Conservation (phyloP, 257 asterid genomes). For the Schizonepeta tenuifolia region DNA sequence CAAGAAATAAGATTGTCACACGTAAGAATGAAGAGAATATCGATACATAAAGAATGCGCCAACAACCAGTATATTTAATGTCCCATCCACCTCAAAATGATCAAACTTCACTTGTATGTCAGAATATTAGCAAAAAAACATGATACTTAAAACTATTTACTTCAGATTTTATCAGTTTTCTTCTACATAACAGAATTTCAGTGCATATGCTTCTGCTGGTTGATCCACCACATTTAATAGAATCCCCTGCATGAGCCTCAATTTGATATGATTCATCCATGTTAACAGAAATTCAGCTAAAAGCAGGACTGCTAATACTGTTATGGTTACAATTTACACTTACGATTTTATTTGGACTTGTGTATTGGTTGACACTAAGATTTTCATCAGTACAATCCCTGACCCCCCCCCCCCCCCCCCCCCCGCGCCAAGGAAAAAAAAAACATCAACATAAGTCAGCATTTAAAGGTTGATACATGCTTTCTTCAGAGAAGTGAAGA, state of each 20-base stretch:
- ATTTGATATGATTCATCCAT: too few relatives aligned
- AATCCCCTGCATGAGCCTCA: too few relatives aligned
- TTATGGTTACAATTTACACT: too few relatives aligned
- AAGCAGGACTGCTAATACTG: too few relatives aligned
- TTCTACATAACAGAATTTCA: too few relatives aligned
- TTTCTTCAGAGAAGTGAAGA: constrained; percentile 12
- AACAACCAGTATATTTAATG: background rate
- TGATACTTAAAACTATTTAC: background rate
- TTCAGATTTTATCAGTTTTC: background rate
- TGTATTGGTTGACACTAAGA: background rate
- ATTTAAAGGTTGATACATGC: background rate
- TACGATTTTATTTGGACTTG: background rate
- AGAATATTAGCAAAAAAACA: background rate
- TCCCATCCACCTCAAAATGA: constrained; percentile 21
- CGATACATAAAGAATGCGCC: background rate
- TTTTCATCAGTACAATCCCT: too few relatives aligned
- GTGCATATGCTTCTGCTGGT: too few relatives aligned
- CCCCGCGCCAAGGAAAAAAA: background rate
- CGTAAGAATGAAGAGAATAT: background rate
- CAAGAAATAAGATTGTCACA: constrained; percentile 11
- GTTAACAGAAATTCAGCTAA: too few relatives aligned
- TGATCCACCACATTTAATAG: too few relatives aligned
- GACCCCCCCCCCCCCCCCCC: too few relatives aligned
- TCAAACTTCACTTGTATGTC: background rate
- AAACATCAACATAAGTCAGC: constrained; percentile 2